These are phyloP conservation scores for Tulasnella calospora DNA, from an alignment of 768 basidiomycete genomes.

Conservation along the genomic window DNA sequence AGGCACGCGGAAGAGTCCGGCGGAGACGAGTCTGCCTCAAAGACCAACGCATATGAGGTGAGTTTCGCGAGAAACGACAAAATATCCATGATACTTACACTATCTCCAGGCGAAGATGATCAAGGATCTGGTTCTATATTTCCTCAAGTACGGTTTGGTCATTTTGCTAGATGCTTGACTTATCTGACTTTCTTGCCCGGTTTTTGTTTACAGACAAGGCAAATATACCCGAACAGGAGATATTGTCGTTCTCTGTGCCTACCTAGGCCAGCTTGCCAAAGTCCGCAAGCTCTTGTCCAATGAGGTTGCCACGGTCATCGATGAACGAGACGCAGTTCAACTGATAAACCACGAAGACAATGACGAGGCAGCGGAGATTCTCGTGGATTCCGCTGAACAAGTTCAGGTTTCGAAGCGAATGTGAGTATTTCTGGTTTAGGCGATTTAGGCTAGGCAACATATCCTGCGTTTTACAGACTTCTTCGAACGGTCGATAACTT, in stretches of 20 bases:
- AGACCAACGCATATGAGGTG: constrained; percentile 65
- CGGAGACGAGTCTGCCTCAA: constrained; percentile 58
- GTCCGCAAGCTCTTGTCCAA: constrained; percentile 43
- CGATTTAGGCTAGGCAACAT: background rate
- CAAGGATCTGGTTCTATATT: constrained; percentile 50
- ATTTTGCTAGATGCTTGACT: background rate
- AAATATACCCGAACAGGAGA: constrained; percentile 46
- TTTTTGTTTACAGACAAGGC: constrained; percentile 41
- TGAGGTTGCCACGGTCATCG: constrained; percentile 58
- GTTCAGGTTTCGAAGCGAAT: constrained; percentile 48
- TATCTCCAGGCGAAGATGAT: constrained; percentile 43
- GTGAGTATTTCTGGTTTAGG: constrained; percentile 38
- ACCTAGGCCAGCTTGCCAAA: constrained; percentile 48
- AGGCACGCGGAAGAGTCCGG: constrained; percentile 60
- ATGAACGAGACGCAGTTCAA: constrained; percentile 60
- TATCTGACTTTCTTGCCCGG: background rate
- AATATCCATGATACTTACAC: constrained; percentile 29
- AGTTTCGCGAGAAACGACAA: background rate
- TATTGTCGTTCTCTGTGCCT: constrained; percentile 53
- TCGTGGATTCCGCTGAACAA: constrained; percentile 36
- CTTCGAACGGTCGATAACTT: constrained; percentile 74
- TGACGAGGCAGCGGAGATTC: constrained; percentile 31
- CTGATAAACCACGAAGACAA: constrained; percentile 48
- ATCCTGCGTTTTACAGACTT: constrained; percentile 44
- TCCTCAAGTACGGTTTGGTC: constrained; percentile 39